Percentiles rank a stretch among this genome's conserved stretches.
Evolutionary conservation across 495 filamentous ascomycete genomes (phyloP).

Genomic region (Hypoxylon fragiforme): DNA sequence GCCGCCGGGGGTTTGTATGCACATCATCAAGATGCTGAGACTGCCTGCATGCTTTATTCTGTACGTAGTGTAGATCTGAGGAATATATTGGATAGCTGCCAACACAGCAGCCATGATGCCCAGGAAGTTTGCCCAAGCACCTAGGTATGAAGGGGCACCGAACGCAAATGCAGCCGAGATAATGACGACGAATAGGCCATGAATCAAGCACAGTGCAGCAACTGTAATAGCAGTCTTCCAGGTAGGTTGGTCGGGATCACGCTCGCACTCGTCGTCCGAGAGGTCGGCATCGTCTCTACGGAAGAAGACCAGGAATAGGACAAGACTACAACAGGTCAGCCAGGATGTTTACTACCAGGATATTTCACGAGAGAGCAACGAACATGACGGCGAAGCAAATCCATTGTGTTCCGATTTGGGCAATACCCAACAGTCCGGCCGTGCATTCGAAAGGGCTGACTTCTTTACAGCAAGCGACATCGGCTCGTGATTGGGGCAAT

Average conservation of each 20-base stretch:
- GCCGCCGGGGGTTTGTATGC: conserved; percentile 91
- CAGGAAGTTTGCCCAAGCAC: conserved; percentile 79
- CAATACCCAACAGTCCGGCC: conserved; percentile 81
- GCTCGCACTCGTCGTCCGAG: conserved; percentile 44
- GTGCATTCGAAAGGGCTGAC: conserved; percentile 81
- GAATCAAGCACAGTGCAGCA: conserved; percentile 67
- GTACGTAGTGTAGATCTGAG: conserved; percentile 92
- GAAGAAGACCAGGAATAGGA: conserved; percentile 86
- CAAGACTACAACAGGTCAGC: conserved; percentile 56
- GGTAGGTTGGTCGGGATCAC: conserved; percentile 54
- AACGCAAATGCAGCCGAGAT: conserved; percentile 65
- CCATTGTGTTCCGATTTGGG: conserved; percentile 90
- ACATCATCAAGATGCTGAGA: conserved; percentile 97
- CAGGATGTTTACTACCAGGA: neutral
- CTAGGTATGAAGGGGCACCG: conserved; percentile 59
- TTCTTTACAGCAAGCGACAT: conserved; percentile 81
- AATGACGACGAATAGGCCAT: conserved; percentile 69
- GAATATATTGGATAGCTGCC: conserved; percentile 87
- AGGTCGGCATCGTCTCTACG: conserved; percentile 63
- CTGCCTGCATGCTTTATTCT: conserved; percentile 80
- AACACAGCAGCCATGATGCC: conserved; percentile 78
- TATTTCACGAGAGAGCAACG: conserved; percentile 33
- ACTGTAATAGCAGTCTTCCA: conserved; percentile 77
- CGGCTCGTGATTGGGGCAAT: conserved; percentile 72
- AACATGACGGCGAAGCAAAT: conserved; percentile 88